Percentiles rank a stretch among this genome's conserved stretches.
Evolutionary conservation across 495 filamentous ascomycete species (phyloP).

Genomic region (Hypoxylon cercidicola): DNA sequence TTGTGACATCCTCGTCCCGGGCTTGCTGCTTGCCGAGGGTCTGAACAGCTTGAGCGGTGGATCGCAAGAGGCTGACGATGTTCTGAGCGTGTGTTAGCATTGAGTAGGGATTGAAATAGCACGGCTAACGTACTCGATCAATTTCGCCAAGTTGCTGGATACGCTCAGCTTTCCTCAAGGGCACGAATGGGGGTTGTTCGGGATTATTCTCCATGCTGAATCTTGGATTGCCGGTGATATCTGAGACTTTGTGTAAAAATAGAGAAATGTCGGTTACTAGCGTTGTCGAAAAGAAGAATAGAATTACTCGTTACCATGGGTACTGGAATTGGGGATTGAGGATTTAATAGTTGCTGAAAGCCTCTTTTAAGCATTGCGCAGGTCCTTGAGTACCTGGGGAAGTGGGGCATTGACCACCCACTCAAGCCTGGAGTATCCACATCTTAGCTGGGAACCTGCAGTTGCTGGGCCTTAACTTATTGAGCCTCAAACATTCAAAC

Average conservation of each 20-base stretch:
- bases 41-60: conserved; percentile 74
- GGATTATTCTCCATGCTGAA: conserved; percentile 30
- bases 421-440: conserved; percentile 1
- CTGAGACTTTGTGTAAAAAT: no score
- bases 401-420: not conserved
- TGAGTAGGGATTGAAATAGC: conserved; percentile 3
- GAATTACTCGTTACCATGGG: no score
- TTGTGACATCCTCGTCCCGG: conserved; percentile 37
- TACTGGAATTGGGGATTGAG: no score
- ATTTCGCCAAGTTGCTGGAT: conserved; percentile 82
- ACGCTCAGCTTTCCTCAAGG: conserved; percentile 72
- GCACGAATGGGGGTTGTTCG: conserved; percentile 40
- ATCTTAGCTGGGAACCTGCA: conserved; percentile 3
- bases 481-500: conserved; percentile 37
- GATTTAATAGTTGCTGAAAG: not conserved
- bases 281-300: not conserved
- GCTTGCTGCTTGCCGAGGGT: conserved; percentile 68
- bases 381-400: conserved; percentile 13
- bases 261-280: not conserved
- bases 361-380: conserved; percentile 2
- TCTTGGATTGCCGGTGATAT: not conserved
- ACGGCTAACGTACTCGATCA: conserved; percentile 65
- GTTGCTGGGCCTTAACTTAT: conserved; percentile 9
- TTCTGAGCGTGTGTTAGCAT: conserved; percentile 45
- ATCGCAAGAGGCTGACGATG: conserved; percentile 67